A percentile compares a stretch with the other conserved stretches of the same genome.
These are phyloP conservation scores for Cenococcum geophilum DNA, from an alignment of 495 filamentous ascomycete genomes.

Conservation along the genomic window DNA sequence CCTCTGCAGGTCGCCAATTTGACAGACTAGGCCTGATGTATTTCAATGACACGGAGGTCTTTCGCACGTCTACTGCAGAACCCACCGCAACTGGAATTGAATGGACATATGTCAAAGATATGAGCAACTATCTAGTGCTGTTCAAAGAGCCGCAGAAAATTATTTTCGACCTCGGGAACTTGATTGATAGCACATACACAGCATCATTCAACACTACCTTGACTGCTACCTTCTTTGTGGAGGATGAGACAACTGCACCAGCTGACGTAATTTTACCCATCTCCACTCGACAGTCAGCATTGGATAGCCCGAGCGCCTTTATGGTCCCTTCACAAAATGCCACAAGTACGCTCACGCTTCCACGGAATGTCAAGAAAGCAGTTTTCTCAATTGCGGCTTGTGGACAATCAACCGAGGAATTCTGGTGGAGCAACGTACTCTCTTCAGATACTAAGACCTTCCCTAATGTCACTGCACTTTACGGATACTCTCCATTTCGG, in stretches of 20 bases:
- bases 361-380: constrained; percentile 59
- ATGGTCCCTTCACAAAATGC: constrained; percentile 61
- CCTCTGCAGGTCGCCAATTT: constrained; percentile 67
- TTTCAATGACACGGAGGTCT: constrained; percentile 74
- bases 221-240: constrained; percentile 67
- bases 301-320: constrained; percentile 59
- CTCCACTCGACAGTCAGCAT: constrained; percentile 52
- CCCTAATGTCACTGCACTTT: constrained; percentile 48
- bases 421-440: constrained; percentile 86
- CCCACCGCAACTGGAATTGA: constrained; percentile 64
- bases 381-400: constrained; percentile 71
- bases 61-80: constrained; percentile 81
- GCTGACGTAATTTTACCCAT: constrained; percentile 71
- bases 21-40: constrained; percentile 76
- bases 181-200: constrained; percentile 70
- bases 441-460: constrained; percentile 59
- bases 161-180: constrained; percentile 78
- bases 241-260: constrained; percentile 43
- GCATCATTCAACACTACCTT: constrained; percentile 75
- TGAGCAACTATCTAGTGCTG: constrained; percentile 65
- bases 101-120: constrained; percentile 77
- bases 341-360: constrained; percentile 52
- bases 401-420: constrained; percentile 75
- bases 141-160: constrained; percentile 64
- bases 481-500: constrained; percentile 71